Percentiles rank a stretch among this genome's conserved stretches.
Conservation (phyloP, 768 basidiomycete genomes). For the Lactarius psammicola region DNA sequence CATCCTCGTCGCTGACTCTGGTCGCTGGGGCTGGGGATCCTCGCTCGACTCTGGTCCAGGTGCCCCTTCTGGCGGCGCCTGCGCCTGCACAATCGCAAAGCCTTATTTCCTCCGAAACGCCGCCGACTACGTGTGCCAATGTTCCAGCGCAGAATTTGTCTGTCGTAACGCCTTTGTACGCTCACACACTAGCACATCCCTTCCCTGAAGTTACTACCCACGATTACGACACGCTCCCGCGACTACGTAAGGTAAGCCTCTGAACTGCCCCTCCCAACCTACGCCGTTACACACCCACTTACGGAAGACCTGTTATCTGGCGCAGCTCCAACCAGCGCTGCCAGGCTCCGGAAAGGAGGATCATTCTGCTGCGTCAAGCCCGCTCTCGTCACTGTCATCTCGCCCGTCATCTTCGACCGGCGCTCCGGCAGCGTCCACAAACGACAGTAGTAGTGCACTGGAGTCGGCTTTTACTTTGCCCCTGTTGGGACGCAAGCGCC, state of each 20-base stretch:
- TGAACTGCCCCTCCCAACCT: not conserved
- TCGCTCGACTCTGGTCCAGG: not conserved
- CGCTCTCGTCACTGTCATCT: constrained; percentile 21
- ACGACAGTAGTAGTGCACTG: not conserved
- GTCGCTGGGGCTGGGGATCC: not conserved
- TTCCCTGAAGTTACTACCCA: constrained; percentile 9
- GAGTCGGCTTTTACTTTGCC: constrained; percentile 22
- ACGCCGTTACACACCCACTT: constrained; percentile 10
- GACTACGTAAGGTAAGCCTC: constrained; percentile 21
- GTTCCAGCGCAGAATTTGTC: not conserved
- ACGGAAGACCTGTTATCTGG: constrained; percentile 1
- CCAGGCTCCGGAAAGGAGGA: constrained; percentile 15
- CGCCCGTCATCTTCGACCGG: constrained; percentile 25
- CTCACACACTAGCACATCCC: constrained; percentile 19
- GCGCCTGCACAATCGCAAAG: not conserved
- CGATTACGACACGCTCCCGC: constrained; percentile 25
- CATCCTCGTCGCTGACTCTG: not conserved
- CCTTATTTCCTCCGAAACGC: constrained; percentile 11
- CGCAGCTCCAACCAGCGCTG: constrained; percentile 19
- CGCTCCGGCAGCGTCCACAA: constrained; percentile 7
- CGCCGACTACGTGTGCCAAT: not conserved
- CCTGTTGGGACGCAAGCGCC: constrained; percentile 24
- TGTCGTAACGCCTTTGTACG: constrained; percentile 14
- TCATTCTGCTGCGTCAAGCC: constrained; percentile 19
- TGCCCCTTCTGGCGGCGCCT: not conserved